phyloP scores from a whole-genome alignment of 495 filamentous ascomycete species.

The Choiromyces venosus region DNA sequence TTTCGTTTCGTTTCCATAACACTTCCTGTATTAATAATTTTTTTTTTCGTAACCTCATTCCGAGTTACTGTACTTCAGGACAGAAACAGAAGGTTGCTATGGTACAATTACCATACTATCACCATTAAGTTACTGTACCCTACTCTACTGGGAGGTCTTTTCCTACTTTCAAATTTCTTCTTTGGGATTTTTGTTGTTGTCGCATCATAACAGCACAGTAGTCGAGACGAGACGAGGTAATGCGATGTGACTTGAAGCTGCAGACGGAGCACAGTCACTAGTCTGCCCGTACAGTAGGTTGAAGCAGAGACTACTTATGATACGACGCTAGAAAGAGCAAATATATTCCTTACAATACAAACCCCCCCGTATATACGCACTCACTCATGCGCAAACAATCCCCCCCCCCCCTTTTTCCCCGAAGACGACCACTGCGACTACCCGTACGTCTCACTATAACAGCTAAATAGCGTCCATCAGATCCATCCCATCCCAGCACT shows the following conservation, averaged over 20 bases:
- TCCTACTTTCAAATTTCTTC: not conserved
- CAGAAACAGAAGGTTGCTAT: not conserved
- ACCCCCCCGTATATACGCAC: too few species aligned
- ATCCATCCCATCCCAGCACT: too few species aligned
- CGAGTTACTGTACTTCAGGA: not conserved
- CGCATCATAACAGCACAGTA: too few species aligned
- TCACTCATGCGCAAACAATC: too few species aligned
- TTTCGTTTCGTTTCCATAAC: not conserved
- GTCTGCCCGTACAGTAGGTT: too few species aligned
- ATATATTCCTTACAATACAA: not conserved
- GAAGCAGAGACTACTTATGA: too few species aligned
- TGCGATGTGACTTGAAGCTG: not conserved
- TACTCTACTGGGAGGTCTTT: too few species aligned
- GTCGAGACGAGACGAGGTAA: not conserved
- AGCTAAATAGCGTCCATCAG: too few species aligned
- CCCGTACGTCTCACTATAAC: too few species aligned
- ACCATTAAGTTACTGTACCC: not conserved
- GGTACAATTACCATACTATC: not conserved
- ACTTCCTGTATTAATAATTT: slow-evolving; percentile 12
- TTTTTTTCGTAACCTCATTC: not conserved
- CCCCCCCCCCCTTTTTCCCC: too few species aligned
- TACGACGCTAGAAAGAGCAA: too few species aligned
- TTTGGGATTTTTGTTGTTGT: not conserved
- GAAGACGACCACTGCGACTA: too few species aligned
- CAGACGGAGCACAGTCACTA: not conserved